Conservation (phyloP, 495 filamentous ascomycete species). For the Rhypophila decipiens region DNA sequence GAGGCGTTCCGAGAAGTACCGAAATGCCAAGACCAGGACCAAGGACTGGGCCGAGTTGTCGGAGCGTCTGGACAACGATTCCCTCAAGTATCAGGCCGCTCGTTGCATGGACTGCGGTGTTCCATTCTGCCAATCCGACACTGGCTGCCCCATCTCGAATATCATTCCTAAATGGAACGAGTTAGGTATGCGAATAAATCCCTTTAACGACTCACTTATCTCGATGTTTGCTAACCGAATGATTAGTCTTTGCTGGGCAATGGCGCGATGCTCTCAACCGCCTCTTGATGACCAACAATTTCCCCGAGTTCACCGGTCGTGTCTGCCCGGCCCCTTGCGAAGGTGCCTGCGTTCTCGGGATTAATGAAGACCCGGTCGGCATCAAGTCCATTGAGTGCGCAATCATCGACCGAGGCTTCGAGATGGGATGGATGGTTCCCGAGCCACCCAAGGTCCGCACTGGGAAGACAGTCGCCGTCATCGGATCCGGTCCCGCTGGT, state of each 20-base stretch:
- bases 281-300: slow-evolving; percentile 98
- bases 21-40: slow-evolving; percentile 74
- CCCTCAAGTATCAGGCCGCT: slow-evolving; percentile 96
- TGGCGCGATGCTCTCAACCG: slow-evolving; percentile 96
- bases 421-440: slow-evolving; percentile 99
- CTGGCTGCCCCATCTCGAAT: slow-evolving; percentile 96
- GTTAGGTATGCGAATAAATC: slow-evolving; percentile 52
- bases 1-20: slow-evolving; percentile 91
- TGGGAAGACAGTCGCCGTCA: slow-evolving; percentile 85
- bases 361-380: slow-evolving; percentile 96
- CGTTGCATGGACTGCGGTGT: slow-evolving; percentile 99
- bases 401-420: slow-evolving; percentile 98
- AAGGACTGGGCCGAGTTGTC: slow-evolving; percentile 96
- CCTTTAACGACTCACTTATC: no score
- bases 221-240: background rate
- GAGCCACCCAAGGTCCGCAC: slow-evolving; percentile 71
- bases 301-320: slow-evolving; percentile 98
- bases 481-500: slow-evolving; percentile 92
- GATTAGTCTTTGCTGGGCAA: slow-evolving; percentile 50
- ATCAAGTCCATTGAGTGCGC: slow-evolving; percentile 99
- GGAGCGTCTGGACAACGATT: slow-evolving; percentile 84
- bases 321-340: slow-evolving; percentile 98
- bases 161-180: slow-evolving; percentile 99
- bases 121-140: slow-evolving; percentile 97
- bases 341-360: slow-evolving; percentile 93